Evolutionary conservation across 2,329 filamentous ascomycete genomes (phyloP).

Genomic region (Fusarium sp.): DNA sequence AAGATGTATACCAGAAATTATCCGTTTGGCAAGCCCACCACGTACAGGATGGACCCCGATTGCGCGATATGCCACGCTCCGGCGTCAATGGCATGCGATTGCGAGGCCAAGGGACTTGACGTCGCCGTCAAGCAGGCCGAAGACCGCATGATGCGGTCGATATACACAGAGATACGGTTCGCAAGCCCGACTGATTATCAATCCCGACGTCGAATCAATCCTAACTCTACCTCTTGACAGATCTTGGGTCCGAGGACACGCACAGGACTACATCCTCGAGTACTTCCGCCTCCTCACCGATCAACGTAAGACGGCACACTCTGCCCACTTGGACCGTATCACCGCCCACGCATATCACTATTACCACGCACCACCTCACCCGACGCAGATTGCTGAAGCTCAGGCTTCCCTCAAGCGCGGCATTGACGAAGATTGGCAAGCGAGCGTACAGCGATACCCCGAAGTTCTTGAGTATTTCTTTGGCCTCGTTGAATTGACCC

Average conservation of each 20-base stretch:
- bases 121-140: constrained; percentile 73
- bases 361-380: constrained; percentile 69
- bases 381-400: constrained; percentile 72
- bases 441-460: constrained; percentile 80
- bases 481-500: constrained; percentile 72
- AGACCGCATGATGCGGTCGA: constrained; percentile 70
- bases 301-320: constrained; percentile 69
- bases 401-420: constrained; percentile 76
- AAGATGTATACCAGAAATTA: constrained; percentile 65
- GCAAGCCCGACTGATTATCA: constrained; percentile 31
- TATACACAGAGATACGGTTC: constrained; percentile 74
- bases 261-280: constrained; percentile 75
- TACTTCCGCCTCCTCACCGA: constrained; percentile 73
- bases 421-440: constrained; percentile 83
- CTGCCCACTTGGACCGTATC: constrained; percentile 67
- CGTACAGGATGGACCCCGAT: constrained; percentile 74
- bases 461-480: constrained; percentile 88
- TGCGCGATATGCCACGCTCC: constrained; percentile 75
- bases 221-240: constrained; percentile 52
- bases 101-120: constrained; percentile 74
- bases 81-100: constrained; percentile 70
- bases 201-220: not conserved
- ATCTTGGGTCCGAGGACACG: constrained; percentile 72
- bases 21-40: constrained; percentile 58
- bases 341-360: constrained; percentile 67